Conservation (phyloP, 805 yeast genomes). For the Blastobotrys peoriensis region DNA sequence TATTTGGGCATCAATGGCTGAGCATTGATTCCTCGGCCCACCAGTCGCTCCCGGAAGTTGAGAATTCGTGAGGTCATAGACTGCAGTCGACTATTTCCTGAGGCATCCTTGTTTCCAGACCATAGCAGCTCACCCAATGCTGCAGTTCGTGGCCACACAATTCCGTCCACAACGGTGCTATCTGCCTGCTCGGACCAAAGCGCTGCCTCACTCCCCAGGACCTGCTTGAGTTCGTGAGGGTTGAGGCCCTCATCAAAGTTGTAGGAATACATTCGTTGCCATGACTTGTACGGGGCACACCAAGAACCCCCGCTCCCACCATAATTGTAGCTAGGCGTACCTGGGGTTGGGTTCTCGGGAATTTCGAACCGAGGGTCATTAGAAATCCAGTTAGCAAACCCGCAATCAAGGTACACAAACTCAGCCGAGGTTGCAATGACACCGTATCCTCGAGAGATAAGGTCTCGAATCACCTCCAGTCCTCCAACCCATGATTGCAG, state of each 20-base stretch:
- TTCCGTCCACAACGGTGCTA: conserved; percentile 26
- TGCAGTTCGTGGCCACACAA: conserved; percentile 38
- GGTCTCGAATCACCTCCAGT: conserved; percentile 20
- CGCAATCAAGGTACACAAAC: conserved; percentile 38
- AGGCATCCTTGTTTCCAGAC: conserved; percentile 35
- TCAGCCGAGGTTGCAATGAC: conserved; percentile 32
- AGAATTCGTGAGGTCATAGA: conserved; percentile 31
- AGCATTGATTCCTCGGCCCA: conserved; percentile 31
- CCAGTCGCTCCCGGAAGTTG: conserved; percentile 35
- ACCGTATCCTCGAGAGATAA: conserved; percentile 33
- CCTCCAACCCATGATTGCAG: conserved; percentile 33
- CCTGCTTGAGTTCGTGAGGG: conserved; percentile 24
- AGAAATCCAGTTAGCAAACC: conserved; percentile 33
- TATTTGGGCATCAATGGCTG: conserved; percentile 34
- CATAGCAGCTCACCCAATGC: conserved; percentile 37
- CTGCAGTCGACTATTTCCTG: conserved; percentile 27
- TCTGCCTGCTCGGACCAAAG: conserved; percentile 38
- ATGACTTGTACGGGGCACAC: conserved; percentile 40
- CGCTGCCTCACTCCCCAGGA: conserved; percentile 36
- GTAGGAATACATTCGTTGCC: conserved; percentile 36
- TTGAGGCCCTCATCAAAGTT: conserved; percentile 31
- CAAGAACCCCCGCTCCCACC: conserved; percentile 33
- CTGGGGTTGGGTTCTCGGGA: conserved; percentile 17
- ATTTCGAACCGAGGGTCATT: conserved; percentile 31
- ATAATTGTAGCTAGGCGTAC: conserved; percentile 27